Conservation (phyloP, 805 yeast genomes). For the Debaryomyces tyrocola region DNA sequence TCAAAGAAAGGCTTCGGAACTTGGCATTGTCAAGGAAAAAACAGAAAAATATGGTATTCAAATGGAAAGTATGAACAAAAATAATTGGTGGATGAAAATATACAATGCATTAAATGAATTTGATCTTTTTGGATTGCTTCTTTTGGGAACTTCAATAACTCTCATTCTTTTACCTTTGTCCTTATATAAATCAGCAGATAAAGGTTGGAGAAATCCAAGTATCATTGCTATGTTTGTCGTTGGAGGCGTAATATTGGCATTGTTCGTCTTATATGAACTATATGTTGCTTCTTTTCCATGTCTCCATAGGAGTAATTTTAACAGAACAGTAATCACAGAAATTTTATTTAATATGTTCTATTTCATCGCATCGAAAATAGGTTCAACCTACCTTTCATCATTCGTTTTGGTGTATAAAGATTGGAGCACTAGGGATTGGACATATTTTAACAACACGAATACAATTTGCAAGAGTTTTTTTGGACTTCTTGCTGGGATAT, state of each 20-base stretch:
- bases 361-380: conserved; percentile 24
- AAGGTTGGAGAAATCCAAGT: conserved; percentile 37
- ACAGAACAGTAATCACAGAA: conserved; percentile 37
- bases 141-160: conserved; percentile 39
- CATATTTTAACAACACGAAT: conserved; percentile 35
- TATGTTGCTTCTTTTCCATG: conserved; percentile 34
- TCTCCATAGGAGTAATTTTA: conserved; percentile 30
- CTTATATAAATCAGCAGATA: conserved; percentile 27
- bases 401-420: conserved; percentile 29
- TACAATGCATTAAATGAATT: conserved; percentile 27
- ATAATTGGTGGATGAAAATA: not conserved
- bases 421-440: conserved; percentile 32
- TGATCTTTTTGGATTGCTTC: conserved; percentile 38
- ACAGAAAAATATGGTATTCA: too few species aligned
- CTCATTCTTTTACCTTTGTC: conserved; percentile 41
- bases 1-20: conserved; percentile 25
- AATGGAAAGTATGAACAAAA: too few species aligned
- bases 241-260: conserved; percentile 36
- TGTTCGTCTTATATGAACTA: conserved; percentile 35
- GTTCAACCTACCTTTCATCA: conserved; percentile 31
- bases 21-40: too few species aligned
- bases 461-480: conserved; percentile 37
- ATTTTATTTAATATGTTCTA: conserved; percentile 33
- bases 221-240: conserved; percentile 45
- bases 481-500: conserved; percentile 35